Percentiles rank a stretch among this genome's conserved stretches.
Conservation (phyloP, 2,329 filamentous ascomycete species). For the Fusarium cyanostomum region DNA sequence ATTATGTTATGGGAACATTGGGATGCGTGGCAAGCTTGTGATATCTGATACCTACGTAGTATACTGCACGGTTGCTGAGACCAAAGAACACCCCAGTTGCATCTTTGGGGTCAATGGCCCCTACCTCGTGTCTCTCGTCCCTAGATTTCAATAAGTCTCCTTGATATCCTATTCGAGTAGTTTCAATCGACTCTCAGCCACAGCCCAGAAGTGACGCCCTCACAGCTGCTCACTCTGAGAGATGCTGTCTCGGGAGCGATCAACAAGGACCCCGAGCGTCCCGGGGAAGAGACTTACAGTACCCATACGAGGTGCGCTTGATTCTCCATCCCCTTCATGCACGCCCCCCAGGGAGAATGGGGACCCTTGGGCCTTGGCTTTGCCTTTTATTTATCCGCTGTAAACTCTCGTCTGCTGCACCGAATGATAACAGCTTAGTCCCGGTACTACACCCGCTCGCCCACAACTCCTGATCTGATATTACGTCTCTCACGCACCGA, state of each 20-base stretch:
- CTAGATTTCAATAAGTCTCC: too few relatives aligned
- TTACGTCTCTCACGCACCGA: slow-evolving; percentile 25
- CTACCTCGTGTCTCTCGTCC: slow-evolving; percentile 5
- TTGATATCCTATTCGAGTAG: background rate
- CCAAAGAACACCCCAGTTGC: slow-evolving; percentile 17
- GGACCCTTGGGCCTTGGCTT: slow-evolving; percentile 18
- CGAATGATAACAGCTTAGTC: slow-evolving; percentile 15
- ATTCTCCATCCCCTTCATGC: slow-evolving; percentile 1
- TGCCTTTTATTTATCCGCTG: slow-evolving; percentile 29
- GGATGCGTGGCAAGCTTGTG: slow-evolving; percentile 25
- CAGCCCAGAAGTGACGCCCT: background rate
- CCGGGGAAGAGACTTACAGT: slow-evolving; percentile 13
- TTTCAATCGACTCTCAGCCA: slow-evolving; percentile 6
- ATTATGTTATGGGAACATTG: background rate
- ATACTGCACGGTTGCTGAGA: slow-evolving; percentile 1
- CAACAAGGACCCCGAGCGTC: slow-evolving; percentile 24
- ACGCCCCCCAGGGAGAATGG: slow-evolving; percentile 22
- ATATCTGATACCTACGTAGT: slow-evolving; percentile 23
- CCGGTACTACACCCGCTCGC: slow-evolving; percentile 20
- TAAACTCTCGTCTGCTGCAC: background rate
- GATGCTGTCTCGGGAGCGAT: slow-evolving; percentile 17
- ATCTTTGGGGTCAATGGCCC: slow-evolving; percentile 29
- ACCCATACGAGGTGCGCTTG: background rate
- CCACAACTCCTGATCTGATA: slow-evolving; percentile 32
- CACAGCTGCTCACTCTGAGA: background rate